Percentiles rank a stretch among this genome's conserved stretches.
These are phyloP conservation scores for Clonostachys chloroleuca DNA, from an alignment of 2,329 filamentous ascomycete genomes.

Conservation along the genomic window DNA sequence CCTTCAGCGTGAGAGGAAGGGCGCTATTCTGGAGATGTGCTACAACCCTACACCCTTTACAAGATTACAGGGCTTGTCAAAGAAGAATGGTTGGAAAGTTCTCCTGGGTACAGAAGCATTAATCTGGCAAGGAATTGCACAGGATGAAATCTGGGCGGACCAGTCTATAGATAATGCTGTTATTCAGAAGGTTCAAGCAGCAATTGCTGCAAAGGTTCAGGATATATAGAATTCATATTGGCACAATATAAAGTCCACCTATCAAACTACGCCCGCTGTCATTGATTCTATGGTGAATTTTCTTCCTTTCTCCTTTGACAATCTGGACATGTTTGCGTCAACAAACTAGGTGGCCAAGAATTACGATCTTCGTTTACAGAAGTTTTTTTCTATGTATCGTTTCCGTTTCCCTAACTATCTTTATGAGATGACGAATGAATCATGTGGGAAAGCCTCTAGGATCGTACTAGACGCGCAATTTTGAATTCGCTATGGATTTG, in stretches of 20 bases:
- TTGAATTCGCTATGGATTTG: too few species aligned
- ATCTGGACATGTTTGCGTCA: not conserved
- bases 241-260: too few species aligned
- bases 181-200: slow-evolving; percentile 51
- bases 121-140: slow-evolving; percentile 74
- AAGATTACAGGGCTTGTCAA: slow-evolving; percentile 56
- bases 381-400: too few species aligned
- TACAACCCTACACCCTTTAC: slow-evolving; percentile 73
- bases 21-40: slow-evolving; percentile 76
- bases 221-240: not conserved
- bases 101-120: slow-evolving; percentile 73
- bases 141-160: slow-evolving; percentile 63
- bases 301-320: not conserved
- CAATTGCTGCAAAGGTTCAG: slow-evolving; percentile 37
- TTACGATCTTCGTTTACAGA: too few species aligned
- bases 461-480: too few species aligned
- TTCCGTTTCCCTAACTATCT: too few species aligned
- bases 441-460: too few species aligned
- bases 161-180: slow-evolving; percentile 52
- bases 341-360: too few species aligned
- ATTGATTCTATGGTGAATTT: not conserved
- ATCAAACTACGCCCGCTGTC: too few species aligned
- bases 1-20: slow-evolving; percentile 43
- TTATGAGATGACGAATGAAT: too few species aligned
- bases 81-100: slow-evolving; percentile 63